Conservation (phyloP, 768 basidiomycete species). For the Dentipellis sp. region DNA sequence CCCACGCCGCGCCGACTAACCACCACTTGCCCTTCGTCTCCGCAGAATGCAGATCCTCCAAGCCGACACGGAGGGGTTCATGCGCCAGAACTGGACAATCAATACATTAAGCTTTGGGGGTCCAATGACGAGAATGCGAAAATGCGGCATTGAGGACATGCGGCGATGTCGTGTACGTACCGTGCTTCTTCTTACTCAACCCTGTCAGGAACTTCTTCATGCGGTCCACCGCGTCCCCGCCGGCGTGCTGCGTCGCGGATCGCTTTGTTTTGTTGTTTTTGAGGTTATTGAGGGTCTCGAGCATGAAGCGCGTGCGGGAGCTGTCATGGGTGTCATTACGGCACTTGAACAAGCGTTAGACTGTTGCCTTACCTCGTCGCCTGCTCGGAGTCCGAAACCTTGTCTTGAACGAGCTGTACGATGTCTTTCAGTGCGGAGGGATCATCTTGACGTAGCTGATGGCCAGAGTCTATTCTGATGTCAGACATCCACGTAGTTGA, state of each 20-base stretch:
- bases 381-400: constrained; percentile 43
- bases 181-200: constrained; percentile 67
- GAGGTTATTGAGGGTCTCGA: constrained; percentile 85
- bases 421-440: constrained; percentile 90
- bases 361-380: constrained; percentile 37
- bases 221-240: constrained; percentile 65
- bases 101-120: neutral
- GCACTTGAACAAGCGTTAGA: too few species aligned
- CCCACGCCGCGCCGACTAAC: constrained; percentile 96
- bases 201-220: constrained; percentile 84
- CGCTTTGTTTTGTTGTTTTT: constrained; percentile 85
- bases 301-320: constrained; percentile 90
- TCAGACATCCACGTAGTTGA: neutral
- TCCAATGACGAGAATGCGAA: neutral
- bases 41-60: constrained; percentile 78
- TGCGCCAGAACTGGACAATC: constrained; percentile 62
- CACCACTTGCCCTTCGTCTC: constrained; percentile 96
- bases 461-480: constrained; percentile 64
- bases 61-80: constrained; percentile 79
- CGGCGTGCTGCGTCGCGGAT: constrained; percentile 54
- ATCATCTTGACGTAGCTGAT: constrained; percentile 86
- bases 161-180: constrained; percentile 27
- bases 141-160: neutral
- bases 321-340: constrained; percentile 27
- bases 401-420: constrained; percentile 69